These are phyloP conservation scores for Purpureocillium takamizusanense DNA, from an alignment of 2,329 filamentous ascomycete species.

Conservation along the genomic window DNA sequence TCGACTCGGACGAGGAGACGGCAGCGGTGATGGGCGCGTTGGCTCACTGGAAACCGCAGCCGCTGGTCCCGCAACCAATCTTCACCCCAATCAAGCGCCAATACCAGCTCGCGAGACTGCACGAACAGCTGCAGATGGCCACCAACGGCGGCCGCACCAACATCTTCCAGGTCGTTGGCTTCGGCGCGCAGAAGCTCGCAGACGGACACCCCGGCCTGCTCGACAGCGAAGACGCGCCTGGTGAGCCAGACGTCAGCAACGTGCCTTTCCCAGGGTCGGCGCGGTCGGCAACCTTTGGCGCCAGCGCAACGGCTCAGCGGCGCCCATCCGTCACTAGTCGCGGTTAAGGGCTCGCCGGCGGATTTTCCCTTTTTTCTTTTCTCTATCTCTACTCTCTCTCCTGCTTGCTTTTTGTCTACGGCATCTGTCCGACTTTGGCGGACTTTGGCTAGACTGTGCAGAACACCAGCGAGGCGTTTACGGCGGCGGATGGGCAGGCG, in stretches of 20 bases:
- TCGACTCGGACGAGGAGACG: conserved; percentile 94
- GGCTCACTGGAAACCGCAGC: conserved; percentile 66
- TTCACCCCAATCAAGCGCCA: conserved; percentile 54
- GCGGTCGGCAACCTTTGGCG: conserved; percentile 37
- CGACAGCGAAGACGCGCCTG: conserved; percentile 46
- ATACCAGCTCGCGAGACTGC: conserved; percentile 53
- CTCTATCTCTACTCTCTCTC: too few relatives aligned
- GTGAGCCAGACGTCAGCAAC: conserved; percentile 44
- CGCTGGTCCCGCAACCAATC: conserved; percentile 58
- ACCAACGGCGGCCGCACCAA: conserved; percentile 58
- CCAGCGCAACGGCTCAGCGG: conserved; percentile 30
- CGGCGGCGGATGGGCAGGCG: too few relatives aligned
- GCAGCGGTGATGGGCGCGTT: conserved; percentile 79
- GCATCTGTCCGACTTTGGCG: too few relatives aligned
- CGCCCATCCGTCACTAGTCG: conserved; percentile 37
- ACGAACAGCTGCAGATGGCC: conserved; percentile 57
- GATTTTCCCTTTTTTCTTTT: too few relatives aligned
- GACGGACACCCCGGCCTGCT: conserved; percentile 37
- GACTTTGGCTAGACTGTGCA: too few relatives aligned
- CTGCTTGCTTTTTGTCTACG: too few relatives aligned
- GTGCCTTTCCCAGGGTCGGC: conserved; percentile 26
- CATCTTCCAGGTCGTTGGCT: conserved; percentile 53
- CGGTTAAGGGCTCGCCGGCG: conserved; percentile 25
- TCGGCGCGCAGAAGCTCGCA: conserved; percentile 44
- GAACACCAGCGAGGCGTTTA: too few relatives aligned